These are phyloP conservation scores for Aspergillus bertholletiae DNA, from an alignment of 495 filamentous ascomycete species.

Conservation along the genomic window DNA sequence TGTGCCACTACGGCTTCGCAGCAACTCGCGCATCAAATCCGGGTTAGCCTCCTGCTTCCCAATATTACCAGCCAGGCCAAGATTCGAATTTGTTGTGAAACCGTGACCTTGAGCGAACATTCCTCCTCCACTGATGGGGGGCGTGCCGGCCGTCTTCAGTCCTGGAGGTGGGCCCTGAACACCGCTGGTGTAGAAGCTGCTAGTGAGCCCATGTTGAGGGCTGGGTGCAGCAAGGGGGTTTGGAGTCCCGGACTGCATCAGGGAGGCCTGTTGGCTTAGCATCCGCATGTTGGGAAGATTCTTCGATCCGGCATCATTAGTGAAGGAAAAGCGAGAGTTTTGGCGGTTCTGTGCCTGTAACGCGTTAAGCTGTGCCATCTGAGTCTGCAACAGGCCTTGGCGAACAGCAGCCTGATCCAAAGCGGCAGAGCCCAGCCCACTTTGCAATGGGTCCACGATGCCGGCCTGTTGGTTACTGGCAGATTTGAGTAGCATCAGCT, in stretches of 20 bases:
- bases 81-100: constrained; percentile 64
- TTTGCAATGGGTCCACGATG: constrained; percentile 56
- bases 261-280: constrained; percentile 82
- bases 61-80: constrained; percentile 61
- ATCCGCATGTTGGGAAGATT: constrained; percentile 78
- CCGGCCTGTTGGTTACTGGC: constrained; percentile 50
- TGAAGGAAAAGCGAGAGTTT: constrained; percentile 84
- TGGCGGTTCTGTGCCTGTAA: constrained; percentile 78
- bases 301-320: constrained; percentile 78
- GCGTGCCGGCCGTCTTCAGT: constrained; percentile 89
- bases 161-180: constrained; percentile 94
- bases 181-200: constrained; percentile 50
- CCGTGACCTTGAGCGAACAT: constrained; percentile 77
- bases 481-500: constrained; percentile 64
- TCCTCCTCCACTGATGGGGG: constrained; percentile 72
- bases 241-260: constrained; percentile 72
- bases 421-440: constrained; percentile 39
- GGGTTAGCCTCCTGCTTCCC: constrained; percentile 70
- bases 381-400: constrained; percentile 58
- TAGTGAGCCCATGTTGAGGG: constrained; percentile 40
- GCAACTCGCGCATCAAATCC: constrained; percentile 76
- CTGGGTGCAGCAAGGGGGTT: constrained; percentile 58
- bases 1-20: constrained; percentile 56
- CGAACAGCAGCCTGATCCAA: constrained; percentile 37
- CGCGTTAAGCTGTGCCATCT: constrained; percentile 46